phyloP scores from a whole-genome alignment of 2,329 filamentous ascomycete species.

The Dactylellina parvicollis region DNA sequence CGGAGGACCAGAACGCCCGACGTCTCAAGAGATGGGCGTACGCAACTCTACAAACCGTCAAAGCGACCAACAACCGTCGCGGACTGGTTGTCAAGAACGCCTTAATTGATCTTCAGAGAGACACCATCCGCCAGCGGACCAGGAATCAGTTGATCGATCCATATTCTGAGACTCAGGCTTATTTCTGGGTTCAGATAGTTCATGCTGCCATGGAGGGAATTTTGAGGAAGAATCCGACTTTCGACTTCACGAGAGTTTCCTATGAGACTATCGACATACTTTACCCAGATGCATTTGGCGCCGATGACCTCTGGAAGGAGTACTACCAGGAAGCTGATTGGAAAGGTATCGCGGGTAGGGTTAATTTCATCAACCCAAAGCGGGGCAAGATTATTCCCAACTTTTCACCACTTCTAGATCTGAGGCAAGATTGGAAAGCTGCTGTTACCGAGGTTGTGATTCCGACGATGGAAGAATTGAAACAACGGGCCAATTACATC shows the following conservation, averaged over 20 bases:
- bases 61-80: slow-evolving; percentile 51
- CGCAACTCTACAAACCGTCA: slow-evolving; percentile 58
- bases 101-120: slow-evolving; percentile 43
- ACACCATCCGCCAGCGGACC: slow-evolving; percentile 51
- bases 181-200: slow-evolving; percentile 56
- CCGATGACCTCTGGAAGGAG: slow-evolving; percentile 52
- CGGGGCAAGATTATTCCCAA: slow-evolving; percentile 54
- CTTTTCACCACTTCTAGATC: slow-evolving; percentile 33
- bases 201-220: slow-evolving; percentile 54
- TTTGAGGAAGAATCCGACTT: slow-evolving; percentile 21
- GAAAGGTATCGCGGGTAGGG: slow-evolving; percentile 54
- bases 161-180: slow-evolving; percentile 56
- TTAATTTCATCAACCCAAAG: slow-evolving; percentile 51
- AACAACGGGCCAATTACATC: slow-evolving; percentile 53
- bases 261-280: slow-evolving; percentile 54
- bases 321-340: slow-evolving; percentile 54
- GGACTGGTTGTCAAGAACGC: slow-evolving; percentile 57
- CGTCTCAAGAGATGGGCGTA: slow-evolving; percentile 59
- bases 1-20: slow-evolving; percentile 15
- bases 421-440: slow-evolving; percentile 38
- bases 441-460: slow-evolving; percentile 45
- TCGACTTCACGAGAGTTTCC: slow-evolving; percentile 51
- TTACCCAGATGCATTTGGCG: slow-evolving; percentile 54
- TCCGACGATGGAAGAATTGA: slow-evolving; percentile 24
- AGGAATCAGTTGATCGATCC: slow-evolving; percentile 42